Percentiles rank a stretch among this genome's conserved stretches.
phyloP scores from a whole-genome alignment of 148 eudicot genomes.

The Rhododendron ovatum region DNA sequence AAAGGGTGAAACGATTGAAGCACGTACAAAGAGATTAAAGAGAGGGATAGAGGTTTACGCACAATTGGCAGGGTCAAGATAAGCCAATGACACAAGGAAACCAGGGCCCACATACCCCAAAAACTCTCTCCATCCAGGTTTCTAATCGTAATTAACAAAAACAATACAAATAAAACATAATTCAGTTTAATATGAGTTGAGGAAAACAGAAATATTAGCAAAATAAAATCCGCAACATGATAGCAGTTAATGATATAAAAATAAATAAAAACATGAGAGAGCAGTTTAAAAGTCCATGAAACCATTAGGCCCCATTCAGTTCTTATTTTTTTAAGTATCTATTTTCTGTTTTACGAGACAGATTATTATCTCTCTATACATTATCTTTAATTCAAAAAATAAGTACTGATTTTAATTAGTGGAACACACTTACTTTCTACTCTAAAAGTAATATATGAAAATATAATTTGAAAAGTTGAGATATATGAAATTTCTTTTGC shows the following conservation, averaged over 20 bases:
- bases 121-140: constrained; percentile 61
- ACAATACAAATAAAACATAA: background rate
- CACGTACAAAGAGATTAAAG: background rate
- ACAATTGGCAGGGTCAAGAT: constrained; percentile 82
- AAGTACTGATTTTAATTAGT: too few relatives aligned
- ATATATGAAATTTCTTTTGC: too few relatives aligned
- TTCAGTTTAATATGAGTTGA: background rate
- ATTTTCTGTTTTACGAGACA: too few relatives aligned
- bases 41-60: constrained; percentile 16
- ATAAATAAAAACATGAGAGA: background rate
- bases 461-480: too few relatives aligned
- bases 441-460: too few relatives aligned
- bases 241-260: too few relatives aligned
- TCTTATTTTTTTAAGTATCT: too few relatives aligned
- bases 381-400: too few relatives aligned
- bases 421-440: too few relatives aligned
- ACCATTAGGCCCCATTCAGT: background rate
- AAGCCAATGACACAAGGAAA: constrained; percentile 68
- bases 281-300: background rate
- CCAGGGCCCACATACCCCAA: constrained; percentile 73
- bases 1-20: too few relatives aligned
- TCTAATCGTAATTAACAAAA: constrained; percentile 17
- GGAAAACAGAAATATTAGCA: background rate
- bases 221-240: background rate
- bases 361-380: too few relatives aligned